These are phyloP conservation scores for Penicillium janthinellum DNA, from an alignment of 2,329 filamentous ascomycete genomes.

Conservation along the genomic window DNA sequence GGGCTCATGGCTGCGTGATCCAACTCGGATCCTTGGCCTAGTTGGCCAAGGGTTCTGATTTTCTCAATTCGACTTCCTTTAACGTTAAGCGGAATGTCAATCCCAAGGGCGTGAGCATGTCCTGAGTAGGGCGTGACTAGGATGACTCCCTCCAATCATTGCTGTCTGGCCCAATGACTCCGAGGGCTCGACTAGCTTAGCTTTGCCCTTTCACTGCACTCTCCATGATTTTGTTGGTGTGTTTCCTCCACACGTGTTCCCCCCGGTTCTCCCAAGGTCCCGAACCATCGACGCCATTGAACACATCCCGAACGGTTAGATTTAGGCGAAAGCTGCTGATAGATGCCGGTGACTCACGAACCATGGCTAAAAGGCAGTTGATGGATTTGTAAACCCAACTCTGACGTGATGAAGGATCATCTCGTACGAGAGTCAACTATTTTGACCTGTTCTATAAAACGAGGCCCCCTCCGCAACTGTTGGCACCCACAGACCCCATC, in stretches of 20 bases:
- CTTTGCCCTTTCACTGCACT: slow-evolving; percentile 8
- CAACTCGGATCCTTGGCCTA: neutral
- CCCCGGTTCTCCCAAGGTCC: neutral
- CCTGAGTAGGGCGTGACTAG: slow-evolving; percentile 8
- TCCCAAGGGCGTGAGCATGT: slow-evolving; percentile 26
- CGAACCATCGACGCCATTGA: neutral
- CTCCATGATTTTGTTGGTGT: neutral
- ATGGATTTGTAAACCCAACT: slow-evolving; percentile 16
- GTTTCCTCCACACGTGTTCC: neutral
- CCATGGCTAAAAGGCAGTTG: neutral
- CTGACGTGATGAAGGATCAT: neutral
- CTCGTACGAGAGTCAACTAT: neutral
- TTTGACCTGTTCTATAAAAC: slow-evolving; percentile 11
- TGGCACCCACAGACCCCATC: neutral
- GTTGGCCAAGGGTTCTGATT: slow-evolving; percentile 1
- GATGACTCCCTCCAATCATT: slow-evolving; percentile 13
- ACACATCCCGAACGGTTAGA: neutral
- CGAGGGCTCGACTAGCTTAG: neutral
- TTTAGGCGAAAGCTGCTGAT: neutral
- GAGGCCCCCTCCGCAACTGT: slow-evolving; percentile 6
- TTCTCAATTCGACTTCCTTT: slow-evolving; percentile 2
- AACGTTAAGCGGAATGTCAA: slow-evolving; percentile 23
- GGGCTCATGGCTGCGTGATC: neutral
- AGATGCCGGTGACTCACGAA: slow-evolving; percentile 12
- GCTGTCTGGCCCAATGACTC: neutral